These are phyloP conservation scores for Luffa acutangula DNA, from an alignment of 306 rosid genomes.

Conservation along the genomic window DNA sequence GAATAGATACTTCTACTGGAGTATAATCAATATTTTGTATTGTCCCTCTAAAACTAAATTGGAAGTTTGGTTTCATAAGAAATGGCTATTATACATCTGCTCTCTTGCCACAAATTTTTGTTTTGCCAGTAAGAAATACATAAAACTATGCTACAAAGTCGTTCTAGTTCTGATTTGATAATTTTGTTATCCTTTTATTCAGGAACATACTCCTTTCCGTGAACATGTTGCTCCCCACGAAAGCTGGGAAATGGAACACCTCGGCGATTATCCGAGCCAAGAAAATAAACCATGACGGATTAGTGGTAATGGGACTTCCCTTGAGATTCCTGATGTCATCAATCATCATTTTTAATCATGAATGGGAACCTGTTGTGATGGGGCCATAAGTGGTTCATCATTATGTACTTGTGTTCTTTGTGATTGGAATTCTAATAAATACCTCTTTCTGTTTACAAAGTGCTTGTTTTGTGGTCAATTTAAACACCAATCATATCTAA, in stretches of 20 bases:
- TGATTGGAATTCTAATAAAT: constrained; percentile 24
- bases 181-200: constrained; percentile 16
- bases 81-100: background rate
- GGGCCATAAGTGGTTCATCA: constrained; percentile 36
- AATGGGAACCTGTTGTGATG: constrained; percentile 38
- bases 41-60: background rate
- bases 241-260: constrained; percentile 79
- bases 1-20: background rate
- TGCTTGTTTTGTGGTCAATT: constrained; percentile 23
- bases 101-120: background rate
- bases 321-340: constrained; percentile 34
- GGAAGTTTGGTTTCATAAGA: background rate
- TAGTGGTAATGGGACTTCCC: constrained; percentile 20
- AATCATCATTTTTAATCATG: constrained; percentile 38
- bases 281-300: constrained; percentile 39
- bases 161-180: background rate
- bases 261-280: constrained; percentile 43
- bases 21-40: background rate
- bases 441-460: constrained; percentile 16
- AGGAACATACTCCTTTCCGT: constrained; percentile 68
- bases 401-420: constrained; percentile 24
- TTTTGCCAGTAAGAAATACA: background rate
- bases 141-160: background rate
- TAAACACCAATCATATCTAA: constrained; percentile 29
- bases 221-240: constrained; percentile 60